Conservation (phyloP, 345 rosid species). For the Acer saccharum region DNA sequence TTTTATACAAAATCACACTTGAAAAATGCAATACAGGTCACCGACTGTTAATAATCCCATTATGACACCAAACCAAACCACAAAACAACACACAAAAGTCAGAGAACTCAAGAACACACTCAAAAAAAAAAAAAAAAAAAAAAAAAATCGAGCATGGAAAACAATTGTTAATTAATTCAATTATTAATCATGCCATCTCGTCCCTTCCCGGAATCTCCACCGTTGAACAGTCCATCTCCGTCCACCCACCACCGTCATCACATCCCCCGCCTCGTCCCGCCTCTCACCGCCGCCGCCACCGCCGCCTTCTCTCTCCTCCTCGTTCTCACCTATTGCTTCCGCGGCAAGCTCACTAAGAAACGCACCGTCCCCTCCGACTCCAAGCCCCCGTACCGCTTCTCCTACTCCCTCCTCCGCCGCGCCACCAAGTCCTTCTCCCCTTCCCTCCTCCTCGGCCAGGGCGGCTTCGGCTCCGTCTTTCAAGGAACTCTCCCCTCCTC, state of each 20-base stretch:
- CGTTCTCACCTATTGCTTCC: conserved; percentile 52
- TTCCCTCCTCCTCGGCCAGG: conserved; percentile 63
- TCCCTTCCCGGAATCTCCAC: conserved; percentile 30
- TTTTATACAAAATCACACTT: neutral
- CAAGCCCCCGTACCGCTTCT: conserved; percentile 52
- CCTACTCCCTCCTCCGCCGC: conserved; percentile 58
- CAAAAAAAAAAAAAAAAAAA: neutral
- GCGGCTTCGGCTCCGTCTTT: conserved; percentile 88
- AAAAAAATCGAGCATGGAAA: neutral
- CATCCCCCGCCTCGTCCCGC: conserved; percentile 28
- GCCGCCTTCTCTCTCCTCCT: conserved; percentile 53
- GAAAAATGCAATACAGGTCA: no score
- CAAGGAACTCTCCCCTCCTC: conserved; percentile 48
- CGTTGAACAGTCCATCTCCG: conserved; percentile 8
- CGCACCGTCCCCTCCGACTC: conserved; percentile 48
- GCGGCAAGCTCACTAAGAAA: conserved; percentile 53
- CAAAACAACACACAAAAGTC: neutral
- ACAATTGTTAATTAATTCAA: neutral
- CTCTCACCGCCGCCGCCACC: conserved; percentile 35
- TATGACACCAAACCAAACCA: neutral
- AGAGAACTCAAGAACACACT: neutral
- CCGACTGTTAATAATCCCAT: no score
- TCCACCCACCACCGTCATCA: neutral
- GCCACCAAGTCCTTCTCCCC: conserved; percentile 62
- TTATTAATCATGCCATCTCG: conserved; percentile 48